Conservation (phyloP, 2,329 filamentous ascomycete genomes). For the Emergomyces africanus region DNA sequence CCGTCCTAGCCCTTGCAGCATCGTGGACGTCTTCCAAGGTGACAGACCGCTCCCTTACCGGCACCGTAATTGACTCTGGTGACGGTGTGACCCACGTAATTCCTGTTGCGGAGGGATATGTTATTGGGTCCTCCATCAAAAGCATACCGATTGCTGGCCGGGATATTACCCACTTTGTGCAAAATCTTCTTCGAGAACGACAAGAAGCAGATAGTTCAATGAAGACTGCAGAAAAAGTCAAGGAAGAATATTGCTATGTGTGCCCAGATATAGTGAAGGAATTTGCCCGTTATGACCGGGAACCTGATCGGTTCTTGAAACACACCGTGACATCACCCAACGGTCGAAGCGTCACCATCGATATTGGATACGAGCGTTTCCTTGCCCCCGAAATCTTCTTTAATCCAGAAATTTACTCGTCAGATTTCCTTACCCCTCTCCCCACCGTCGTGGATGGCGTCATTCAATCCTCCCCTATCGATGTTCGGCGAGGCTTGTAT, state of each 20-base stretch:
- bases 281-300: slow-evolving; percentile 85
- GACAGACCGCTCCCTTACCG: slow-evolving; percentile 86
- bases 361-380: slow-evolving; percentile 96
- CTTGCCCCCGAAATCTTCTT: slow-evolving; percentile 98
- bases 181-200: slow-evolving; percentile 87
- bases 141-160: slow-evolving; percentile 95
- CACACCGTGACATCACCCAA: slow-evolving; percentile 78
- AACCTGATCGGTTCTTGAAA: slow-evolving; percentile 81
- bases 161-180: slow-evolving; percentile 98
- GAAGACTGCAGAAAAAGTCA: slow-evolving; percentile 96
- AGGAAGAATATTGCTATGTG: slow-evolving; percentile 98
- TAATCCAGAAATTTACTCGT: slow-evolving; percentile 99
- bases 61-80: slow-evolving; percentile 96
- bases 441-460: slow-evolving; percentile 91
- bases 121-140: slow-evolving; percentile 98
- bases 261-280: slow-evolving; percentile 99
- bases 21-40: slow-evolving; percentile 99
- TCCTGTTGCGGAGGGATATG: slow-evolving; percentile 94
- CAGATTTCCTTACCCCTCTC: slow-evolving; percentile 91
- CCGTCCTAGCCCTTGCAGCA: slow-evolving; percentile 86
- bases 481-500: slow-evolving; percentile 91
- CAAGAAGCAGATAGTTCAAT: slow-evolving; percentile 93
- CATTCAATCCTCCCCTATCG: slow-evolving; percentile 95
- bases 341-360: slow-evolving; percentile 71
- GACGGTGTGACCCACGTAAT: slow-evolving; percentile 99